Evolutionary conservation across 306 rosid species (phyloP).

Genomic region (Citrullus amarus): DNA sequence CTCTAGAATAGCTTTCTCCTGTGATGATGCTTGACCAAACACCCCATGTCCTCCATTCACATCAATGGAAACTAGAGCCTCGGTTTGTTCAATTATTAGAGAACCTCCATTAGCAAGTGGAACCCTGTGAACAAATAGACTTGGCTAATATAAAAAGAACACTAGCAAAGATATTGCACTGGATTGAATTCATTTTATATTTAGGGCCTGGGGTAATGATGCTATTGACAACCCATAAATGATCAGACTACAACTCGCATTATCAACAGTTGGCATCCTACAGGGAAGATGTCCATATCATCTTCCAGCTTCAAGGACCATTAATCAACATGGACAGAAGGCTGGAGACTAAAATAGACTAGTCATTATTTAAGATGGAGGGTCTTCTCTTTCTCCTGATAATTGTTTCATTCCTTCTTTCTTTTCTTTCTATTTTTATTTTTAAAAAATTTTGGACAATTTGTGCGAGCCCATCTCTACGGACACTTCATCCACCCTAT

Average conservation of each 20-base stretch:
- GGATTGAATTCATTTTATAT: background rate
- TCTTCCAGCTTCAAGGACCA: background rate
- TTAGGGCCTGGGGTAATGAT: background rate
- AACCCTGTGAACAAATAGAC: constrained; percentile 47
- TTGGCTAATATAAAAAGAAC: constrained; percentile 14
- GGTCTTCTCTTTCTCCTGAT: background rate
- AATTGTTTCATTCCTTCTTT: background rate
- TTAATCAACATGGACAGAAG: background rate
- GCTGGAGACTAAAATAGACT: background rate
- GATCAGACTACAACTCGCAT: background rate
- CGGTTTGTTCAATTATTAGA: constrained; percentile 91
- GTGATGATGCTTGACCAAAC: constrained; percentile 70
- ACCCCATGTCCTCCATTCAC: constrained; percentile 96
- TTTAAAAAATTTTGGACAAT: background rate
- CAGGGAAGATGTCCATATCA: background rate
- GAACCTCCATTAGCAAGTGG: constrained; percentile 89
- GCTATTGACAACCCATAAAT: background rate
- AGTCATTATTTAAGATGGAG: background rate
- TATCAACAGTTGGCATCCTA: background rate
- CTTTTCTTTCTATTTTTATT: background rate
- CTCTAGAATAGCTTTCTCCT: constrained; percentile 78
- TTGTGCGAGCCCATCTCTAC: background rate
- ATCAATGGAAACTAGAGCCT: constrained; percentile 91
- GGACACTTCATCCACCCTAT: background rate
- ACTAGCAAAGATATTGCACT: background rate